Base-by-base conservation (phyloP, 257 asterid genomes). In the Anisodus acutangulus region DNA sequence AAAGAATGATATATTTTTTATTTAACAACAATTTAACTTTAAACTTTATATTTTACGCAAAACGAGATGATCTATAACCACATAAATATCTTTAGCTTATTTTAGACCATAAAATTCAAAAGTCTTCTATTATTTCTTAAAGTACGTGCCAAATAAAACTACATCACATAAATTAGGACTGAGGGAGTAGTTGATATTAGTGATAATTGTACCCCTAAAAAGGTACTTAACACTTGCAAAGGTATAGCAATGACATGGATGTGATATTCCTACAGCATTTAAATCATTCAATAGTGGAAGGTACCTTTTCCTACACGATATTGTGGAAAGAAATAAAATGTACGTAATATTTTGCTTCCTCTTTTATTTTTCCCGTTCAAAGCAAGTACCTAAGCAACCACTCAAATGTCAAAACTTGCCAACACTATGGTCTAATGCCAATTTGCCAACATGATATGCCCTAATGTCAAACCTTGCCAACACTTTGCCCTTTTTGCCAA, bases 401-500 rank as follows among this genome's bases (percentile, higher is more conserved):
- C 81, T 51, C 47, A 76, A 51, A 76, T 76, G 81, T 22, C 81
- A 76, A 51, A 26, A 51, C 45, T 11, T 22, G 63, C 63, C 80
- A 71, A 72, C 41, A 47, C 41, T 72, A 72, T 43, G 17, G 2
- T 37, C 79, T 71, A 72, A 47, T 76, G 22, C 3, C 63, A 74
- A 76, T n/a, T 47, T 76, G 43, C 26, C 80, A 74, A 74, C 39
- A 47, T 12, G 58, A 6, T 74, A 6, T 74, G 60, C 43, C 12
- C 12, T 74, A 51, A 76, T 51, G 81, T 49, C 47, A 51, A 76
- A 76, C 51, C 17, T 1, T 76, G 47, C 81, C 80, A 49, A 49
- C 43, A 5, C 43, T 19, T 19, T 13, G 47, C 26, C 22, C 22
- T 7, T 51, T 26, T 76, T 47, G 59, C 6, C 19, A 6, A 19